Conservation (phyloP, 345 rosid genomes). For the Carallia brachiata region DNA sequence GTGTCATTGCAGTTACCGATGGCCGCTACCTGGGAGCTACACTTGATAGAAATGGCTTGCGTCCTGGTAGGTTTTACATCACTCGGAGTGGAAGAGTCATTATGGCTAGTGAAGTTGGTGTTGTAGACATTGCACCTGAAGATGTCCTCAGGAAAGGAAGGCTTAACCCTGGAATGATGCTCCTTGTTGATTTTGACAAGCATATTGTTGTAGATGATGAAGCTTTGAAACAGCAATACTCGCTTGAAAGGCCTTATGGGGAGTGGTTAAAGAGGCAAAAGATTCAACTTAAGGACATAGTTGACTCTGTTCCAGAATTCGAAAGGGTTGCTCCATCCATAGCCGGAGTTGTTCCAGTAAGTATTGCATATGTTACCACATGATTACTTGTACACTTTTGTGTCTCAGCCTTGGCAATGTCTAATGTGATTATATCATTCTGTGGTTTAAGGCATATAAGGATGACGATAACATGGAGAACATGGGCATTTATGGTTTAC, state of each 20-base stretch:
- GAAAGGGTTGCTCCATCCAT: conserved; percentile 56
- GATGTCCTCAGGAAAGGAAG: conserved; percentile 96
- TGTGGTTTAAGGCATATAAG: conserved; percentile 51
- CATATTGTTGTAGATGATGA: conserved; percentile 93
- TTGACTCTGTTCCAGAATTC: conserved; percentile 63
- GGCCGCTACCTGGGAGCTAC: conserved; percentile 99
- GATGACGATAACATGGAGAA: conserved; percentile 80
- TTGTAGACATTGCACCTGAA: conserved; percentile 86
- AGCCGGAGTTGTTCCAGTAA: conserved; percentile 78
- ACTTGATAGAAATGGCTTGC: conserved; percentile 96
- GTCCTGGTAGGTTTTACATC: conserved; percentile 93
- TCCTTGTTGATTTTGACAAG: conserved; percentile 94
- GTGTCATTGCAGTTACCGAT: conserved; percentile 74
- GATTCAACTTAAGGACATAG: conserved; percentile 71
- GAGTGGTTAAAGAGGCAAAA: conserved; percentile 93
- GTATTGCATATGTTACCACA: conserved; percentile 13
- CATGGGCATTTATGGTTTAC: conserved; percentile 85
- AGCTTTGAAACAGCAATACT: conserved; percentile 93
- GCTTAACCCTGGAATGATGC: conserved; percentile 99
- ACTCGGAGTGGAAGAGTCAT: conserved; percentile 89
- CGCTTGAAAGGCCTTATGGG: conserved; percentile 83
- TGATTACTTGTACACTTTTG: conserved; percentile 38
- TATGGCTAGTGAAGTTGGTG: conserved; percentile 99
- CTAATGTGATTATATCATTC: conserved; percentile 8
- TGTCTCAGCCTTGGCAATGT: conserved; percentile 25